Base-by-base conservation (phyloP, 352 stramenopile species). In the Globisporangium paroecandrum region DNA sequence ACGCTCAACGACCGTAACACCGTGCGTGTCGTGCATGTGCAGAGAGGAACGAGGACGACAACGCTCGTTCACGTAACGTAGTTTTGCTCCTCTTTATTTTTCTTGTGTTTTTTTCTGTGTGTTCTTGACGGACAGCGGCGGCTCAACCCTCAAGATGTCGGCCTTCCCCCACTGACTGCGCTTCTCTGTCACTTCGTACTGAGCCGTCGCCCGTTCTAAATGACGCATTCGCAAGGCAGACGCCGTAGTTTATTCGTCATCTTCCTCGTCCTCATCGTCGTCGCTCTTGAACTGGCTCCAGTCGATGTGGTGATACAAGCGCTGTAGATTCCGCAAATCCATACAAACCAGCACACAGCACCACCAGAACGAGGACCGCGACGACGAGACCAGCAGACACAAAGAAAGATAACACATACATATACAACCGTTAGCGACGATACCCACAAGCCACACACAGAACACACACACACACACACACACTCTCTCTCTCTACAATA, bases 271-370 rank as follows among this genome's bases (percentile, higher is more conserved):
- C 1, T 95, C 87, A 61, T 93, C 84, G 65, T 89, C 81, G 57
- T 84, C 81, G 67, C 74, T 74, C 73, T 90, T 89, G 77, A 95
- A 95, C 72, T 94, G 78, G 41, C 77, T 83, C 87, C 87, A 95
- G 81, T 94, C 87, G 38, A 95, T 87, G 81, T 95, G 87, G 73
- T 95, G 84, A 76, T 94, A 95, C 79, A 95, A 74, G 60, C 87
- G 83, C 85, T 94, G 59, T 56, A 53, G 10, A 29, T 58, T 38
- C 25, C 22, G 22, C 27, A 43, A 20, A 25, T 25, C 1, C 15
- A 22, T 58, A 27, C 25, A 41, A 24, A 24, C 43, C 46, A 66
- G 38, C 20, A 41, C 46, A 43, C 38, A 72, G 69, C 63, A 78
- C 71, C 75, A 80, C 68, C 78, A 83, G 74, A 83, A 81, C 63